phyloP scores from a whole-genome alignment of 495 filamentous ascomycete genomes.

The Acidomyces sp. region DNA sequence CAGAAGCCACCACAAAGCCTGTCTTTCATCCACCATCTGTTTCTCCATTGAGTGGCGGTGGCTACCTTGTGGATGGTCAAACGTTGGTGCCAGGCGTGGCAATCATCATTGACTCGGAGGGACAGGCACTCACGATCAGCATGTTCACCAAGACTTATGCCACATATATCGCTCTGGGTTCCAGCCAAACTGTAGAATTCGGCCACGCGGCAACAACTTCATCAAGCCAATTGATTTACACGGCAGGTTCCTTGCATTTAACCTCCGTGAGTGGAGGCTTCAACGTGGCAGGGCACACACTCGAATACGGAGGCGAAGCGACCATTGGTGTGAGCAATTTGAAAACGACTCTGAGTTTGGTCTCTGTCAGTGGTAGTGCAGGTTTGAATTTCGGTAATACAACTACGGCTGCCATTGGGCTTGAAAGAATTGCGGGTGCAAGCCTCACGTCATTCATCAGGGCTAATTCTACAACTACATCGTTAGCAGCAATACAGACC shows the following conservation, averaged over 20 bases:
- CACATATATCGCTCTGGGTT: background rate
- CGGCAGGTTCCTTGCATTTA: background rate
- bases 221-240: background rate
- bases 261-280: background rate
- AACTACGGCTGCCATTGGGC: no score
- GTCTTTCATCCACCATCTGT: no score
- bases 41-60: constrained; percentile 52
- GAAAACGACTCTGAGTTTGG: background rate
- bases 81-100: background rate
- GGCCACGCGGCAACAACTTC: background rate
- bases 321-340: background rate
- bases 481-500: no score
- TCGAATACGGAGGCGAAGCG: background rate
- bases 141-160: background rate
- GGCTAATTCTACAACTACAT: no score
- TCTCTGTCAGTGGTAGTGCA: background rate
- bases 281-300: background rate
- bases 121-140: background rate
- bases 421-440: no score
- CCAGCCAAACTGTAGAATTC: background rate
- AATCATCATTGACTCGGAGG: background rate
- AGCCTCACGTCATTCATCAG: no score
- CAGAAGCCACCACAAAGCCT: no score
- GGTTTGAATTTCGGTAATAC: background rate
- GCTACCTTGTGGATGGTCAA: constrained; percentile 51